phyloP scores from a whole-genome alignment of 2,329 filamentous ascomycete genomes.

The Aspergillus hortae region DNA sequence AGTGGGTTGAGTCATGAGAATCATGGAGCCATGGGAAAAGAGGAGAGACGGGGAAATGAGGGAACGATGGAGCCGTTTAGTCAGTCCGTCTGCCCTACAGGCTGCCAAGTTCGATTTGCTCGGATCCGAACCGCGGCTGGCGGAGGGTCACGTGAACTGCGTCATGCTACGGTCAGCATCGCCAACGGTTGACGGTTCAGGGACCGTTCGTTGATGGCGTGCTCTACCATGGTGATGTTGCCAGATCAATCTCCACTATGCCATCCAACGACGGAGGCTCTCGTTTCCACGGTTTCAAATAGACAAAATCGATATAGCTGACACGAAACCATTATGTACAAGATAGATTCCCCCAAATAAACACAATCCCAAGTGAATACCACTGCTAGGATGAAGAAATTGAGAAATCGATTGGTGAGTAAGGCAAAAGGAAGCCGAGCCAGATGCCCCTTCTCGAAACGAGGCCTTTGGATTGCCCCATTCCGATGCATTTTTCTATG shows the following conservation, averaged over 20 bases:
- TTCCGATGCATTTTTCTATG: too few species aligned
- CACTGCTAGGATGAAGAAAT: neutral
- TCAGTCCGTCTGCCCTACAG: neutral
- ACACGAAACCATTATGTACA: constrained; percentile 2
- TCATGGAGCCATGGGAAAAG: neutral
- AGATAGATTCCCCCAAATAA: neutral
- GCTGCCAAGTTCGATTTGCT: neutral
- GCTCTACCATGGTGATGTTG: too few species aligned
- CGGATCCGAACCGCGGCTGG: constrained; percentile 22
- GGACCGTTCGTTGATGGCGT: neutral
- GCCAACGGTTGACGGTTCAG: neutral
- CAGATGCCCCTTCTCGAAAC: neutral
- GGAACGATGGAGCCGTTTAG: neutral
- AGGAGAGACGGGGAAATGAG: neutral
- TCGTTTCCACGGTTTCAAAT: neutral
- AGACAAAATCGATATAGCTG: neutral
- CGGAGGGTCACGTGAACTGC: constrained; percentile 2
- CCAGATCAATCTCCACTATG: neutral
- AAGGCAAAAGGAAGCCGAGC: neutral
- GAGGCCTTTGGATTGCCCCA: neutral
- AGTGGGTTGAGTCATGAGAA: neutral
- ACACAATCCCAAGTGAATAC: neutral
- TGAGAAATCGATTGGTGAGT: neutral
- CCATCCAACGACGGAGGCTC: neutral
- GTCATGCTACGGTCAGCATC: neutral